Conservation (phyloP, 2,329 filamentous ascomycete species). For the Calonectria hawksworthii region DNA sequence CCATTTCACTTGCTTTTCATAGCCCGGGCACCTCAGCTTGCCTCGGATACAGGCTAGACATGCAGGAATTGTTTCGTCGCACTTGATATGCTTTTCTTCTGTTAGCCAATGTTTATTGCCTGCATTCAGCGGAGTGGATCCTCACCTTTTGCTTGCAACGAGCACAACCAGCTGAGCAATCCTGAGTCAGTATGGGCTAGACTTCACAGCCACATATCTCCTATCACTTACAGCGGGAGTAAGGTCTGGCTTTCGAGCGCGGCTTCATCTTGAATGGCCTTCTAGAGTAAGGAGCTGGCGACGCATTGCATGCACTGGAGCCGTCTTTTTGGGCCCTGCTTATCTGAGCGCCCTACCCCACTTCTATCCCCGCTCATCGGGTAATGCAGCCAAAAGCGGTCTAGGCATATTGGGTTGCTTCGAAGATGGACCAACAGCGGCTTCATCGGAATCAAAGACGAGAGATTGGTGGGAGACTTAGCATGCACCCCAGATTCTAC, state of each 20-base stretch:
- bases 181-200: too few species aligned
- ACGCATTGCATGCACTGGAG: too few species aligned
- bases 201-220: too few species aligned
- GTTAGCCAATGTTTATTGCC: neutral
- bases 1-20: neutral
- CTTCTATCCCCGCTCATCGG: neutral
- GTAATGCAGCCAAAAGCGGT: neutral
- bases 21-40: neutral
- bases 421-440: too few species aligned
- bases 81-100: neutral
- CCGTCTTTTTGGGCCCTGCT: neutral
- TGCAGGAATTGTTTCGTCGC: neutral
- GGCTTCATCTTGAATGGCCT: too few species aligned
- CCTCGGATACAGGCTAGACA: neutral
- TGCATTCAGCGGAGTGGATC: neutral
- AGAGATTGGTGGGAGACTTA: too few species aligned
- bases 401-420: too few species aligned
- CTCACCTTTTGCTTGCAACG: conserved; percentile 11
- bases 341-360: neutral
- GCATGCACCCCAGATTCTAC: too few species aligned
- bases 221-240: neutral
- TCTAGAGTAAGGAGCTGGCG: too few species aligned
- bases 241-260: neutral
- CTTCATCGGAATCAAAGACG: too few species aligned
- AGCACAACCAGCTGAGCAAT: neutral